Percentiles rank a stretch among this genome's conserved stretches.
Conservation (phyloP, 345 rosid species). For the Euphorbia pulcherrima region DNA sequence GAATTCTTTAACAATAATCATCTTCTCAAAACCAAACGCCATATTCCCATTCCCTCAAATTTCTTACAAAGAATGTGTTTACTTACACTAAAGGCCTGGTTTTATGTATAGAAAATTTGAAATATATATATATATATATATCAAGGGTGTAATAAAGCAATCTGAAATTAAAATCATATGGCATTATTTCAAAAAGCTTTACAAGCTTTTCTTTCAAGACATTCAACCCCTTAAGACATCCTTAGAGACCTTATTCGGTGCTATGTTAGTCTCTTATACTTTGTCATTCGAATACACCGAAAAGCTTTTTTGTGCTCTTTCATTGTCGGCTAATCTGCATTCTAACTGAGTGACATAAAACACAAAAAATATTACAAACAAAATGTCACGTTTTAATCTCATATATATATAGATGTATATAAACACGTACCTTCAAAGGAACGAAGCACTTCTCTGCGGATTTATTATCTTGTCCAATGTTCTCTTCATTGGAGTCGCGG, state of each 20-base stretch:
- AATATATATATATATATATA: neutral
- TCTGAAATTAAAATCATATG: slow-evolving; percentile 76
- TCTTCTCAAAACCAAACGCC: slow-evolving; percentile 7
- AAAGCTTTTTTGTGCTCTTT: slow-evolving; percentile 51
- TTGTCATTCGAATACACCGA: slow-evolving; percentile 40
- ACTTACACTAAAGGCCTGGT: neutral
- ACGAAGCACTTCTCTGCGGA: slow-evolving; percentile 28
- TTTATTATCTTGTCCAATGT: slow-evolving; percentile 33
- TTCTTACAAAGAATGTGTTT: slow-evolving; percentile 1
- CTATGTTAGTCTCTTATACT: slow-evolving; percentile 33
- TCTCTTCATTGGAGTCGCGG: slow-evolving; percentile 49
- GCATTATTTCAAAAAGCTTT: slow-evolving; percentile 60
- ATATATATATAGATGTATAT: neutral
- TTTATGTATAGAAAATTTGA: neutral
- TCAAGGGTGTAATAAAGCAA: slow-evolving; percentile 22
- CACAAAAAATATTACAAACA: too few species aligned
- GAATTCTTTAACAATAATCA: neutral
- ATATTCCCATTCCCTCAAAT: neutral
- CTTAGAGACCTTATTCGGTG: slow-evolving; percentile 73
- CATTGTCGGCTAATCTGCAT: slow-evolving; percentile 54
- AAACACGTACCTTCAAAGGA: slow-evolving; percentile 39
- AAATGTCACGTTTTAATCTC: too few species aligned
- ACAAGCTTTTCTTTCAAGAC: slow-evolving; percentile 48
- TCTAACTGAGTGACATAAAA: slow-evolving; percentile 50
- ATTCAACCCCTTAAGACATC: slow-evolving; percentile 56